Conservation (phyloP, 108 stramenopile genomes). For the Cyclotella atomus region DNA sequence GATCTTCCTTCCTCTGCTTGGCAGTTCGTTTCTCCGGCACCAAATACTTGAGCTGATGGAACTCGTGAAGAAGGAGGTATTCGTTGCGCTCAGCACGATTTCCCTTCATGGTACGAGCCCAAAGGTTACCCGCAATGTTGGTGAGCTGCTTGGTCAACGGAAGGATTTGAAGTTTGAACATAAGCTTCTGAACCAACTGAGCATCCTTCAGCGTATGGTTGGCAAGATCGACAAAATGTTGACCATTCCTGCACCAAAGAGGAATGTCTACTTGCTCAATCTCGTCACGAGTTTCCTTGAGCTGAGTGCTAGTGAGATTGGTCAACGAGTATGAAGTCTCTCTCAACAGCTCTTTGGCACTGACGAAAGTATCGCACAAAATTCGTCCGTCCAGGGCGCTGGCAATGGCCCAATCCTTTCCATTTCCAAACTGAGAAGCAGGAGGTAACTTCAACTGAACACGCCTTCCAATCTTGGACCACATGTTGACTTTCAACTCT, state of each 20-base stretch:
- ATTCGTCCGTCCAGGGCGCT: constrained; percentile 90
- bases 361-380: constrained; percentile 95
- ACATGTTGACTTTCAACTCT: constrained; percentile 87
- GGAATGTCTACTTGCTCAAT: constrained; percentile 96
- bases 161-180: constrained; percentile 95
- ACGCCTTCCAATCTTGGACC: constrained; percentile 96
- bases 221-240: constrained; percentile 84
- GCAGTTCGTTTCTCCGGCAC: constrained; percentile 87
- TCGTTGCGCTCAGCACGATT: constrained; percentile 99
- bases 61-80: constrained; percentile 98
- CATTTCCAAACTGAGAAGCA: constrained; percentile 58
- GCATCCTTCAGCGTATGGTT: constrained; percentile 91
- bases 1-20: constrained; percentile 58
- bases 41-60: constrained; percentile 94
- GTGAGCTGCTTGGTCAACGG: constrained; percentile 98
- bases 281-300: constrained; percentile 76
- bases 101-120: constrained; percentile 94
- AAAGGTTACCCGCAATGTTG: constrained; percentile 95
- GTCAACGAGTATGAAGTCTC: constrained; percentile 96
- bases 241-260: constrained; percentile 70
- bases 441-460: constrained; percentile 75
- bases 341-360: constrained; percentile 92
- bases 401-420: constrained; percentile 82
- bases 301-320: constrained; percentile 80
- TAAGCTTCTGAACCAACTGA: constrained; percentile 91